Base-by-base conservation (phyloP, 768 basidiomycete genomes). In the Lactifluus hygrophoroides region DNA sequence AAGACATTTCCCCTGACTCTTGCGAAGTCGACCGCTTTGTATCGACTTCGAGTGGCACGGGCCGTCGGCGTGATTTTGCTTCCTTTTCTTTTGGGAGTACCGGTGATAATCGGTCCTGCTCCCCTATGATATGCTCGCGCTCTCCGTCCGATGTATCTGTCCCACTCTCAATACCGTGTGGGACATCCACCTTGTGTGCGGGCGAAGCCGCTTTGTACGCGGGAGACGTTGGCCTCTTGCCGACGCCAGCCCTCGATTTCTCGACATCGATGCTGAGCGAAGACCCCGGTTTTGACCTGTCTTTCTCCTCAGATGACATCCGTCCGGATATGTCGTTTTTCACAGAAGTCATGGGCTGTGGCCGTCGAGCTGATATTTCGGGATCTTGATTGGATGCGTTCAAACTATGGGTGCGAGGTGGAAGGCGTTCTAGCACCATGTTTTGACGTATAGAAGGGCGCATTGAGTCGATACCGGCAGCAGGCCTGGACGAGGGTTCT, bases 121-220 rank as follows among this genome's bases (percentile, higher is more conserved):
- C 65, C 13, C 62, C 58, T 37, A 64, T 70, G 52, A 67, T 68
- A 30, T 68, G 73, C 19, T 78, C 80, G 8, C 73, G 69, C 59
- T 87, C 86, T 0, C 76, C 74, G 45, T 88, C 87, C 0, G 59
- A 56, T 23, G 82, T 84, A 61, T 89, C 87, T 3, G 84, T 85
- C 14, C 82, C 86, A 64, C 85, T 88, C 71, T 88, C 88, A 17
- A 89, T 75, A 13, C 81, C 75, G 50, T 79, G 82, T 56, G 87
- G 88, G 10, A 89, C 86, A 66, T 90, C 87, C 0, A 79, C 81
- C 35, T 72, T 76, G 65, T 84, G 81, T 3, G 80, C 76, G 5
- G 86, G 85, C 0, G 85, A 85, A 3, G 76, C 73, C 23, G 77
- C 75, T 54, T 73, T 66, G 57, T 70, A 66, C 45, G 66, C 69